A percentile compares a stretch with the other conserved stretches of the same genome.
Conservation (phyloP, 495 filamentous ascomycete species). For the Penicillium silybi region DNA sequence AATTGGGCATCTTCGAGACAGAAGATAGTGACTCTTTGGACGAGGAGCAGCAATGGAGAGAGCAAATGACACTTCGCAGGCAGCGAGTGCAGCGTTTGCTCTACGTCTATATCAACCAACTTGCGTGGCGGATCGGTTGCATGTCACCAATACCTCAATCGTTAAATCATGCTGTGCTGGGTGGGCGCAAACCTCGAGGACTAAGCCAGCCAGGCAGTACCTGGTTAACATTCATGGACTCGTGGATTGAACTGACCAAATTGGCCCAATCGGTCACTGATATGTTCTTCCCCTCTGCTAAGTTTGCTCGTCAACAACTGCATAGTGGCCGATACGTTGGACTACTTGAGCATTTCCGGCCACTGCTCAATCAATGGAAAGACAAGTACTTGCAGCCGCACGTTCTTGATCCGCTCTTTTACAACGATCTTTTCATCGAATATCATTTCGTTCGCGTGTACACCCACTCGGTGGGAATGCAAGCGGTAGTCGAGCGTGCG, state of each 20-base stretch:
- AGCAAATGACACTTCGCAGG: constrained; percentile 38
- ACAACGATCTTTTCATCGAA: constrained; percentile 47
- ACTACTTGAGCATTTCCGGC: constrained; percentile 50
- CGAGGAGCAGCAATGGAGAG: constrained; percentile 29
- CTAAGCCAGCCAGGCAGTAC: constrained; percentile 30
- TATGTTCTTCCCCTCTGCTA: constrained; percentile 50
- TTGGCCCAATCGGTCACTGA: constrained; percentile 51
- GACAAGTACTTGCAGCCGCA: constrained; percentile 43
- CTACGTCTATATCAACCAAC: constrained; percentile 52
- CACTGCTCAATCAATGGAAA: constrained; percentile 49
- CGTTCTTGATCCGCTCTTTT: constrained; percentile 38
- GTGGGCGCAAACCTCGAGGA: constrained; percentile 28
- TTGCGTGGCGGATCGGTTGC: constrained; percentile 51
- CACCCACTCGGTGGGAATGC: constrained; percentile 53
- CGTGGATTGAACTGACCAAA: constrained; percentile 52
- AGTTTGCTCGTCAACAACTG: constrained; percentile 48
- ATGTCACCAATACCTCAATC: constrained; percentile 52
- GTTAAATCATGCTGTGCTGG: constrained; percentile 38
- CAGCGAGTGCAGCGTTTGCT: constrained; percentile 45
- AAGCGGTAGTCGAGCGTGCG: constrained; percentile 47
- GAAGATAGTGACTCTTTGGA: constrained; percentile 21
- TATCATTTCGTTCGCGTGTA: constrained; percentile 54
- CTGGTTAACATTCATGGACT: constrained; percentile 47
- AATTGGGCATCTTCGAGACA: constrained; percentile 48
- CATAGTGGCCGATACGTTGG: constrained; percentile 52